Evolutionary conservation across 176 grass and related monocot genomes (phyloP).

Genomic region (Raddia guianensis): DNA sequence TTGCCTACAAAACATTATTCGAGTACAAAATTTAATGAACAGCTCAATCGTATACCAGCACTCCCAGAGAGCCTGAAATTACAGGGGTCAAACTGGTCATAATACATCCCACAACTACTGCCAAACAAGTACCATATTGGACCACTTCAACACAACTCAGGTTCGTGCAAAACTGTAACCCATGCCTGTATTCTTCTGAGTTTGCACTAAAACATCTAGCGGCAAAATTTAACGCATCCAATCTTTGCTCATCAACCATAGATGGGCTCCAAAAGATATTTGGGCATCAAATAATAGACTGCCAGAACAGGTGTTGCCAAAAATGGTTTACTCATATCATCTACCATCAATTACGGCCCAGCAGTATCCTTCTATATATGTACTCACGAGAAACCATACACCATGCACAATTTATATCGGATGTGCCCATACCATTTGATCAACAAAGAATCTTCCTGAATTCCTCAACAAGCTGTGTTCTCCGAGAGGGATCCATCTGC

Average conservation of each 20-base stretch:
- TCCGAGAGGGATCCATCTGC: conserved; percentile 85
- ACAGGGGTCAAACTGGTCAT: background rate
- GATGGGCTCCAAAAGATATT: conserved; percentile 5
- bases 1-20: conserved; percentile 44
- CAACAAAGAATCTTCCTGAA: conserved; percentile 60
- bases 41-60: conserved; percentile 34
- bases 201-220: background rate
- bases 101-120: conserved; percentile 40
- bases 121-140: conserved; percentile 1
- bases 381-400: conserved; percentile 38
- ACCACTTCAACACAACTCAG: conserved; percentile 23
- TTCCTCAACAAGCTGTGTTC: conserved; percentile 66
- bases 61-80: conserved; percentile 22
- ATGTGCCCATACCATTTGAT: conserved; percentile 42
- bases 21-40: conserved; percentile 56
- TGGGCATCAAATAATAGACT: conserved; percentile 1
- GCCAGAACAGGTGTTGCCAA: background rate
- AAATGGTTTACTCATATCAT: conserved; percentile 23
- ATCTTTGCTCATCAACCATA: conserved; percentile 24
- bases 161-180: conserved; percentile 3
- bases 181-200: background rate
- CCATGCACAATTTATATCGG: conserved; percentile 39
- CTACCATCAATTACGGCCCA: conserved; percentile 12
- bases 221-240: conserved; percentile 31
- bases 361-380: conserved; percentile 45